Evolutionary conservation across 116 monocot genomes (phyloP), one percentile per base, ranked within the genome.

Genomic region (Trichopus zeylanicus): DNA sequence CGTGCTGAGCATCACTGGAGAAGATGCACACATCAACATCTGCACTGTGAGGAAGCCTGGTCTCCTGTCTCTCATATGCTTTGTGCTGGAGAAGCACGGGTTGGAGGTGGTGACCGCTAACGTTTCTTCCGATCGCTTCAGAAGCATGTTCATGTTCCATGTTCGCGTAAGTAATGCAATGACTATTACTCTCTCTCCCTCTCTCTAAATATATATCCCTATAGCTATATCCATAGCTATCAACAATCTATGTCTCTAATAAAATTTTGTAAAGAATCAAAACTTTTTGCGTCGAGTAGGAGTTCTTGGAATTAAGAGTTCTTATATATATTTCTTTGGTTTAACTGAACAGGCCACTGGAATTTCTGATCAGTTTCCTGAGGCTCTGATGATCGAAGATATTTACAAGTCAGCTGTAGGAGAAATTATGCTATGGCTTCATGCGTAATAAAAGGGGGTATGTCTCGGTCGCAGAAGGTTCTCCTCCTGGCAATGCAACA

Each of bases 141-240:
- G 75, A 28, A 59, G 34, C 68, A 79, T 85, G 68, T 66, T 46
- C 62, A 76, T 81, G 70, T 73, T 89, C 42, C 81, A 84, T 69
- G 76, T 70, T 34, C 81, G 33, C 29, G 89, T 84, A 71, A 88
- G 83, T 65, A n/a, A n/a, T n/a, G 15, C 12, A 18, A 5, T 25
- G 2, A 0, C 19, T 64, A 2, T 26, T 19, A 53, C 46, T 48
- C 2, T 48, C 22, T 57, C 15, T 29, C 25, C 39, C 23, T 35
- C n/a, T n/a, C 7, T 38, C 5, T 5, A 35, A 35, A 35, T 35
- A 35, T 35, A 35, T 35, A 35, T 35, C n/a, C n/a, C n/a, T n/a
- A n/a, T n/a, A n/a, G n/a, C n/a, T n/a, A n/a, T n/a, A n/a, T n/a
- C n/a, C n/a, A n/a, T n/a, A n/a, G n/a, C n/a, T n/a, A n/a, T n/a